Conservation (phyloP, 2,329 filamentous ascomycete genomes). For the Tolypocladium nubicola region DNA sequence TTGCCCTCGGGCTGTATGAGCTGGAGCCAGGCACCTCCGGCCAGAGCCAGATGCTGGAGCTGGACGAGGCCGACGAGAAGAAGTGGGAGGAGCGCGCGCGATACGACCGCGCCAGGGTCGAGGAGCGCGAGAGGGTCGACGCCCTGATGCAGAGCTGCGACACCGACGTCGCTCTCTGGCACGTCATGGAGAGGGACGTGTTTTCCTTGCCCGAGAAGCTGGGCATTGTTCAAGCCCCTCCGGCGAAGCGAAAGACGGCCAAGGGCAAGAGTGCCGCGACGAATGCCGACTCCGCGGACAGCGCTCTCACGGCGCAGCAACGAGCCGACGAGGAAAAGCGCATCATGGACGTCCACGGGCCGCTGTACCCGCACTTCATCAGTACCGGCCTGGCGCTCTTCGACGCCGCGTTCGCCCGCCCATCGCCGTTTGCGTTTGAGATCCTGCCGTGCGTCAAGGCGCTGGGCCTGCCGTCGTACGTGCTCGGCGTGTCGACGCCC, state of each 20-base stretch:
- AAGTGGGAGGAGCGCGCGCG: slow-evolving; percentile 22
- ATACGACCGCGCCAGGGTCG: slow-evolving; percentile 26
- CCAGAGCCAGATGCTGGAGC: slow-evolving; percentile 14
- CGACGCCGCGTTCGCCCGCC: slow-evolving; percentile 42
- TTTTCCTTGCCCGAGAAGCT: slow-evolving; percentile 49
- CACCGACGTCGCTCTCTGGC: slow-evolving; percentile 57
- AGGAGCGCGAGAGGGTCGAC: slow-evolving; percentile 43
- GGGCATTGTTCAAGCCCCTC: slow-evolving; percentile 26
- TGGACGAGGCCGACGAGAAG: slow-evolving; percentile 19
- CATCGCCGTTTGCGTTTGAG: slow-evolving; percentile 48
- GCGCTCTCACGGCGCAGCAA: neutral
- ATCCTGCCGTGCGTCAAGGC: slow-evolving; percentile 58
- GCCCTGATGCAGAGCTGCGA: slow-evolving; percentile 39
- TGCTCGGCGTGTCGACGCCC: slow-evolving; percentile 58
- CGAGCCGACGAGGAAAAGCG: slow-evolving; percentile 15
- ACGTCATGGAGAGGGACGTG: slow-evolving; percentile 54
- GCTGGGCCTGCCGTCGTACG: slow-evolving; percentile 58
- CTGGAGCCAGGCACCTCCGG: slow-evolving; percentile 15
- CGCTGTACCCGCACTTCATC: slow-evolving; percentile 54
- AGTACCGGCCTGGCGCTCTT: slow-evolving; percentile 46
- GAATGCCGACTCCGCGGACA: neutral
- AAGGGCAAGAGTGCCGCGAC: slow-evolving; percentile 1
- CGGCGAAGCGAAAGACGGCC: slow-evolving; percentile 4
- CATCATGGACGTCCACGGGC: slow-evolving; percentile 47
- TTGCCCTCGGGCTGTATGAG: slow-evolving; percentile 27